Conservation (phyloP, 2,329 filamentous ascomycete genomes). For the Colletotrichum tamarilloi region DNA sequence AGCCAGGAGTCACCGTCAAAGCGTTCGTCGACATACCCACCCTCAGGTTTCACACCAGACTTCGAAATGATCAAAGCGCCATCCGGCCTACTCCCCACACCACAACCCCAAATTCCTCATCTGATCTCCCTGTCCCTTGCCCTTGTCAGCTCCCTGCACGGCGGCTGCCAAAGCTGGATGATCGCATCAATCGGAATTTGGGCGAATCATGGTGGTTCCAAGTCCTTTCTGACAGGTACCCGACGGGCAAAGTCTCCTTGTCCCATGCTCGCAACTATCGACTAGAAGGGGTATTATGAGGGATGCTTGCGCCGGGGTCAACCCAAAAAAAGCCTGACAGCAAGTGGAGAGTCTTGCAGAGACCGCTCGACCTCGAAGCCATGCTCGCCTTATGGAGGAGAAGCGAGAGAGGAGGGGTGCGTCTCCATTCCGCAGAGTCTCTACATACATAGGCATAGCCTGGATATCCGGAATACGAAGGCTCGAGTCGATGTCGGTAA, state of each 20-base stretch:
- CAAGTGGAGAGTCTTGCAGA: constrained; percentile 5
- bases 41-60: constrained; percentile 31
- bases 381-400: constrained; percentile 21
- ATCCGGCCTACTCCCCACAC: constrained; percentile 13
- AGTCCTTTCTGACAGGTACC: constrained; percentile 21
- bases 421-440: constrained; percentile 20
- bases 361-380: constrained; percentile 8
- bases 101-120: constrained; percentile 33
- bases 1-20: constrained; percentile 23
- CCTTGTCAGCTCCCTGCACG: constrained; percentile 13
- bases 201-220: constrained; percentile 28
- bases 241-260: neutral
- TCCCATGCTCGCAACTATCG: constrained; percentile 22
- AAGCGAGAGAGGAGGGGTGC: constrained; percentile 9
- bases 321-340: constrained; percentile 15
- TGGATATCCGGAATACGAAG: constrained; percentile 20
- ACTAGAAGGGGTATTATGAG: constrained; percentile 15
- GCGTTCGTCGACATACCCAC: constrained; percentile 31
- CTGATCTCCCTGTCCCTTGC: constrained; percentile 23
- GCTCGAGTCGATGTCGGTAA: constrained; percentile 12
- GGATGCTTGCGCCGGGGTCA: neutral
- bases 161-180: constrained; percentile 32
- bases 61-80: constrained; percentile 32
- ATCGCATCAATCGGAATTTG: constrained; percentile 27
- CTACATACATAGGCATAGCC: neutral